Evolutionary conservation across 345 rosid genomes (phyloP).

Genomic region (Clausena lansium): DNA sequence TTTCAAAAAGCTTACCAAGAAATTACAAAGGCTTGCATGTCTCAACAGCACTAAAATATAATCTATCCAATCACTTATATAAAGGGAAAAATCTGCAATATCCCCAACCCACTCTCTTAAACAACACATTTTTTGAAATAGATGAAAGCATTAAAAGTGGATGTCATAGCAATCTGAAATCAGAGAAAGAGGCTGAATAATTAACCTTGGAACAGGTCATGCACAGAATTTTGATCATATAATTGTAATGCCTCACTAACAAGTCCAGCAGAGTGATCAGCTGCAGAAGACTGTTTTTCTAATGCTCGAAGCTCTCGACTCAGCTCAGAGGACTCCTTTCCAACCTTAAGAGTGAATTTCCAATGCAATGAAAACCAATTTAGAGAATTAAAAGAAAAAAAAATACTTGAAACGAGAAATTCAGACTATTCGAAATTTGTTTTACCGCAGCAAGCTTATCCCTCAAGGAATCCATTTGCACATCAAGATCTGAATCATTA

Average conservation of each 20-base stretch:
- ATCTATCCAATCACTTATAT: neutral
- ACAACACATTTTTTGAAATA: neutral
- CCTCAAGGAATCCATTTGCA: conserved; percentile 62
- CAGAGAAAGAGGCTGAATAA: conserved; percentile 5
- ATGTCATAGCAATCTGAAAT: neutral
- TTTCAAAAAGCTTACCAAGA: neutral
- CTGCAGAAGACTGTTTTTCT: conserved; percentile 50
- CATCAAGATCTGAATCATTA: conserved; percentile 52
- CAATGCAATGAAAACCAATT: conserved; percentile 2
- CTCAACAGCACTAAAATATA: neutral
- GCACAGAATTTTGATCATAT: conserved; percentile 44
- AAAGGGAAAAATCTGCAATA: neutral
- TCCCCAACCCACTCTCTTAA: neutral
- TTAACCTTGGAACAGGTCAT: conserved; percentile 64
- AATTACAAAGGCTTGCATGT: neutral
- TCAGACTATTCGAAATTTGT: neutral
- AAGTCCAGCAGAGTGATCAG: conserved; percentile 43
- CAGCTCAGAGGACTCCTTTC: conserved; percentile 62
- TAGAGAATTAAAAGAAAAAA: neutral
- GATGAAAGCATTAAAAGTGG: neutral
- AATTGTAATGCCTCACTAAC: conserved; percentile 49
- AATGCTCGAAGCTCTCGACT: conserved; percentile 53
- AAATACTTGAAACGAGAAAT: neutral
- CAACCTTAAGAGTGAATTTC: conserved; percentile 37
- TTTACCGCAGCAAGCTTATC: conserved; percentile 61